phyloP scores from a whole-genome alignment of 176 grass and related monocot species.

The Elymus sibiricus region DNA sequence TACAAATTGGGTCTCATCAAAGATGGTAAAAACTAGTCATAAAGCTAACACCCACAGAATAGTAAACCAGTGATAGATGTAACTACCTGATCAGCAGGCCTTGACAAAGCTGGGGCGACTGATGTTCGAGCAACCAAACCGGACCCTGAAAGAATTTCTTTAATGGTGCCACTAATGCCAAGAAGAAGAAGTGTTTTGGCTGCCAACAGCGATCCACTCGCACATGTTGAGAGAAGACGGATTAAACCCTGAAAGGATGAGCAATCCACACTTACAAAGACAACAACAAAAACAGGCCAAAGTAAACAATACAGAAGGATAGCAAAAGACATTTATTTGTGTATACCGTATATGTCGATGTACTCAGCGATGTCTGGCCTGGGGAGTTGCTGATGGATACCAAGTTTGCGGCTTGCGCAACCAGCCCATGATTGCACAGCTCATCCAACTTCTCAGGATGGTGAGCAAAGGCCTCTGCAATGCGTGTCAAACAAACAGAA shows the following conservation, averaged over 20 bases:
- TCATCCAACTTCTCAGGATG: conserved; percentile 79
- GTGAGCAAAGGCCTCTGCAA: conserved; percentile 74
- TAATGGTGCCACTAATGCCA: conserved; percentile 82
- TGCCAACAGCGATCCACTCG: conserved; percentile 77
- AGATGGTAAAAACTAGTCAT: neutral
- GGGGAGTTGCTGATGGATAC: conserved; percentile 69
- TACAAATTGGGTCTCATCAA: neutral
- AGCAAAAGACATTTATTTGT: neutral
- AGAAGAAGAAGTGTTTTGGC: conserved; percentile 87
- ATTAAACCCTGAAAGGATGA: conserved; percentile 68
- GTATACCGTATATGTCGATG: conserved; percentile 83
- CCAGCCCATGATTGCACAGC: conserved; percentile 77
- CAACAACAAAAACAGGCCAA: neutral
- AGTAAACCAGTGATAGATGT: neutral
- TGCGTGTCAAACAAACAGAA: conserved; percentile 86
- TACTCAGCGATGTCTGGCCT: conserved; percentile 74
- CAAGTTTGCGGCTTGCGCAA: conserved; percentile 68
- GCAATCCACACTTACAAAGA: neutral
- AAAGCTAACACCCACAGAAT: neutral
- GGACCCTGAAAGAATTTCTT: conserved; percentile 84
- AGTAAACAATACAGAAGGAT: neutral
- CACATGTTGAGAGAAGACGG: conserved; percentile 79
- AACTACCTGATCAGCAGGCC: conserved; percentile 79
- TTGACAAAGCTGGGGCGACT: conserved; percentile 65
- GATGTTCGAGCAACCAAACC: conserved; percentile 60